phyloP scores from a whole-genome alignment of 768 basidiomycete genomes.

The Kwoniella botswanensis region DNA sequence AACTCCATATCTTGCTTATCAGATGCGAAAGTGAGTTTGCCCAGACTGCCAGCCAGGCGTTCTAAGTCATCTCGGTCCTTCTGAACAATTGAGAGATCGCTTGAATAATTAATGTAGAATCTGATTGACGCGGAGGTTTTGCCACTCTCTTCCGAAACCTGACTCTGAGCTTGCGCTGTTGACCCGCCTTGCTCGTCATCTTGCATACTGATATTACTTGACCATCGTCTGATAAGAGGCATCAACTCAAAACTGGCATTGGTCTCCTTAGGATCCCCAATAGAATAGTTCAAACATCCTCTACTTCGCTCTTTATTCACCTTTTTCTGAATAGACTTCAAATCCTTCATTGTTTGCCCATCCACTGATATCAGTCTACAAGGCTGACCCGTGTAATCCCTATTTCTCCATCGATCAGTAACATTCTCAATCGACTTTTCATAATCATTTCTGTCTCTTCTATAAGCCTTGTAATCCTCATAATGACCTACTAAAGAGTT shows the following conservation, averaged over 20 bases:
- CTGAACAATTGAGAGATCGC: neutral
- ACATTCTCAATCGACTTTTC: neutral
- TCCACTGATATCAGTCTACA: neutral
- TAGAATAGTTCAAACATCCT: neutral
- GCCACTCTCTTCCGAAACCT: too few relatives aligned
- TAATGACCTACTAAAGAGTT: neutral
- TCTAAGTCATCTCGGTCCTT: neutral
- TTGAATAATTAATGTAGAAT: neutral
- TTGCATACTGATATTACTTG: too few relatives aligned
- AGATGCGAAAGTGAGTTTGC: neutral
- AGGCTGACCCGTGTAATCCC: neutral
- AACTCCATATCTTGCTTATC: neutral
- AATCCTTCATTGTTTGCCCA: neutral
- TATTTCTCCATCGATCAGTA: neutral
- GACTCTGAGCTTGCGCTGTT: too few relatives aligned
- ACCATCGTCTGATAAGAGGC: too few relatives aligned
- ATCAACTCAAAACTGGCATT: too few relatives aligned
- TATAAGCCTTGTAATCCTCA: neutral
- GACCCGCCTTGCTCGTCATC: too few relatives aligned
- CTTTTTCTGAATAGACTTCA: neutral
- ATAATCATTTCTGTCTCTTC: neutral
- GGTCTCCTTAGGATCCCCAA: too few relatives aligned
- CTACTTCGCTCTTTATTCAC: neutral
- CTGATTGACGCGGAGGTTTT: neutral
- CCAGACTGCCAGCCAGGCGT: neutral